Conservation (phyloP, 768 basidiomycete species). For the Strobilomyces confusus region DNA sequence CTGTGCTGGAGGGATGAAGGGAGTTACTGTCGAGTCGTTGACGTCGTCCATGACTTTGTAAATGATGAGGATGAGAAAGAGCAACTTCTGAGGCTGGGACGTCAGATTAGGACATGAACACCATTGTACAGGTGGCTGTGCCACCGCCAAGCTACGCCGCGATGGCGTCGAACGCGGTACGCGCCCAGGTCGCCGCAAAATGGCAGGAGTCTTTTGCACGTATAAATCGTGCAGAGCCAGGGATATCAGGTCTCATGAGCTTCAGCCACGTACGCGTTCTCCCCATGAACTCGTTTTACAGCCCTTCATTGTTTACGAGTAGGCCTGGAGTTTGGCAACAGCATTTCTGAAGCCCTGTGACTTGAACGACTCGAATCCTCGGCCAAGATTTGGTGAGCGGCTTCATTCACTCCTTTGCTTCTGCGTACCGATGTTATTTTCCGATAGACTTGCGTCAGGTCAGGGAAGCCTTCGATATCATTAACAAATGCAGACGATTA, state of each 20-base stretch:
- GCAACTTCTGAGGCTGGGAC: too few relatives aligned
- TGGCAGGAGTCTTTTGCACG: slow-evolving; percentile 71
- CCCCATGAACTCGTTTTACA: background rate
- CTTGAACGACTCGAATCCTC: slow-evolving; percentile 37
- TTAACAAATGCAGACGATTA: slow-evolving; percentile 57
- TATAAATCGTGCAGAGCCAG: slow-evolving; percentile 53
- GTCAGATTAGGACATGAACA: too few relatives aligned
- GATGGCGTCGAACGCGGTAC: slow-evolving; percentile 63
- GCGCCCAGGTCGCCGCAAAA: slow-evolving; percentile 61
- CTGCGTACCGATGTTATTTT: background rate
- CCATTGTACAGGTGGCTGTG: slow-evolving; percentile 22
- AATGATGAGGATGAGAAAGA: background rate
- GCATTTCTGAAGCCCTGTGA: slow-evolving; percentile 54
- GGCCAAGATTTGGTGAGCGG: slow-evolving; percentile 27
- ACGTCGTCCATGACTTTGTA: slow-evolving; percentile 14
- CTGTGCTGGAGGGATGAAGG: slow-evolving; percentile 21
- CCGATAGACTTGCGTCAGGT: slow-evolving; percentile 46
- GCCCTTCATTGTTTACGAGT: slow-evolving; percentile 4
- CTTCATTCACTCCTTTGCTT: background rate
- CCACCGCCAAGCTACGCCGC: background rate
- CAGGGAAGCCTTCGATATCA: slow-evolving; percentile 51
- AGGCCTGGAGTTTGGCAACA: slow-evolving; percentile 61
- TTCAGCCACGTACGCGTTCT: slow-evolving; percentile 52
- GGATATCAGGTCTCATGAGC: slow-evolving; percentile 59
- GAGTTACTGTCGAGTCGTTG: slow-evolving; percentile 1